These are phyloP conservation scores for Hygrophorus pudorinus DNA, from an alignment of 768 basidiomycete genomes.

Conservation along the genomic window DNA sequence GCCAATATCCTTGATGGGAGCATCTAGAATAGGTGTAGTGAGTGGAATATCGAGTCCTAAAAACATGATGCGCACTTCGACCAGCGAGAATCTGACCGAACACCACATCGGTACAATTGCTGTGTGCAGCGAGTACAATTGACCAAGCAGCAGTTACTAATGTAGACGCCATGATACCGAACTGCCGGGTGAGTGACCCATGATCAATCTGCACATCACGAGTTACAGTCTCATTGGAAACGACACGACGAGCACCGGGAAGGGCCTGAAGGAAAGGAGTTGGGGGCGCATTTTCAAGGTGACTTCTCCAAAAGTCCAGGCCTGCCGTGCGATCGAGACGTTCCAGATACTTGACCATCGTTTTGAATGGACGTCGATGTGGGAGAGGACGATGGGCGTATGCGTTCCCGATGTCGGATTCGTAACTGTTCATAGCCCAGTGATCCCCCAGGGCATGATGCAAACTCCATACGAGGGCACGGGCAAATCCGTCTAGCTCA, in stretches of 20 bases:
- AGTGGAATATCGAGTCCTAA: neutral
- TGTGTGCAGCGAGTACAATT: neutral
- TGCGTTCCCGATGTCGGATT: neutral
- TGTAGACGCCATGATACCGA: neutral
- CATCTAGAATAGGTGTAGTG: neutral
- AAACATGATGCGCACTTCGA: neutral
- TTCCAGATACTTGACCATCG: slow-evolving; percentile 1
- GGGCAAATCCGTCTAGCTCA: neutral
- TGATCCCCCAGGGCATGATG: neutral
- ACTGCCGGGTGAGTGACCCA: neutral
- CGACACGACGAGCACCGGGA: neutral
- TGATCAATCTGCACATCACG: neutral
- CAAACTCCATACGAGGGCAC: neutral
- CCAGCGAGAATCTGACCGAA: slow-evolving; percentile 2
- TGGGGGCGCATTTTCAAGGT: neutral
- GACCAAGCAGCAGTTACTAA: neutral
- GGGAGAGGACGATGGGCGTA: slow-evolving; percentile 1
- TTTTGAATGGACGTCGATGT: neutral
- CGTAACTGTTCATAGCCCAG: neutral
- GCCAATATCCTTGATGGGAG: neutral
- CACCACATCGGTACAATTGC: neutral
- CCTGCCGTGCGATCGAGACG: neutral
- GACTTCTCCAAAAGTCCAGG: neutral
- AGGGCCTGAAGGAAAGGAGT: neutral
- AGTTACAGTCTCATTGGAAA: neutral